These are phyloP conservation scores for Fimicolochytrium jonesii DNA, from an alignment of 192 early-diverging fungal genomes.

Conservation along the genomic window DNA sequence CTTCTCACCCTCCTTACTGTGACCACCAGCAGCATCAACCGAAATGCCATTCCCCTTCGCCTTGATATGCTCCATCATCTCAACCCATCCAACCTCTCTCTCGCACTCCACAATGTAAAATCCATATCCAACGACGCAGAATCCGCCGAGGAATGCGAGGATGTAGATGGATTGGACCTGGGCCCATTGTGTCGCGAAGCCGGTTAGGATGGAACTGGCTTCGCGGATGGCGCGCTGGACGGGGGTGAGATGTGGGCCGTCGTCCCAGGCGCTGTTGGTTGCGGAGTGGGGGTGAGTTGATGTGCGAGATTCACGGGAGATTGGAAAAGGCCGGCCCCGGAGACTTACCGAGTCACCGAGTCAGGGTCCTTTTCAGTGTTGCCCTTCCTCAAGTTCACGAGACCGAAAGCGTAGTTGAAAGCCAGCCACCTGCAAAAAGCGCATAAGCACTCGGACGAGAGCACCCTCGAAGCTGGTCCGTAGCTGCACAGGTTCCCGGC, in stretches of 20 bases:
- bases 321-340: no score
- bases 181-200: slow-evolving; percentile 12
- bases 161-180: neutral
- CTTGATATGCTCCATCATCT: neutral
- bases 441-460: no score
- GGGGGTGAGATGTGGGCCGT: slow-evolving; percentile 9
- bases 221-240: slow-evolving; percentile 9
- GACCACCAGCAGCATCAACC: no score
- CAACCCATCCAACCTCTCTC: slow-evolving; percentile 1
- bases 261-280: slow-evolving; percentile 13
- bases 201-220: neutral
- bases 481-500: no score
- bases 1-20: no score
- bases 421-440: neutral
- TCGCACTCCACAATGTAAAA: slow-evolving; percentile 6
- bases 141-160: neutral
- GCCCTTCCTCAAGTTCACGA: neutral
- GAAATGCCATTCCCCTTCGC: no score
- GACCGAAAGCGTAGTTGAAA: neutral
- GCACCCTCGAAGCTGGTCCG: no score
- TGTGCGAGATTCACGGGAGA: no score
- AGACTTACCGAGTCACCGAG: slow-evolving; percentile 15
- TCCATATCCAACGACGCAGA: neutral
- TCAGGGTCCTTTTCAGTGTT: neutral
- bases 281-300: no score